Evolutionary conservation across 306 rosid species (phyloP).

Genomic region (Pyrus pyrifolia): DNA sequence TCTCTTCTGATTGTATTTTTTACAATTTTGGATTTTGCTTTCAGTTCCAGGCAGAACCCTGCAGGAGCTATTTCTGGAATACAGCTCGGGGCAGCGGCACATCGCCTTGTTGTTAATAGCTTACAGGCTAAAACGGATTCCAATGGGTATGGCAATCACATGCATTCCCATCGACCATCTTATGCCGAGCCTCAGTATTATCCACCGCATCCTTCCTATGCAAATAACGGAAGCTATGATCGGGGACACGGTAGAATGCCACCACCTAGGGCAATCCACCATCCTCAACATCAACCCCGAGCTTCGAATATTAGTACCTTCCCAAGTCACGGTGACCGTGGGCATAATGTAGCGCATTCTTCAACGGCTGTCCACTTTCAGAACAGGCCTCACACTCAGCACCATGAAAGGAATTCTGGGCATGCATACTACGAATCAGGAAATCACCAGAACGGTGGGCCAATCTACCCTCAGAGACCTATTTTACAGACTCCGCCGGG

Average conservation of each 20-base stretch:
- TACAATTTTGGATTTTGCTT: neutral
- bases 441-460: constrained; percentile 28
- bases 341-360: constrained; percentile 25
- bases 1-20: neutral
- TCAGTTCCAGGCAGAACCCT: constrained; percentile 49
- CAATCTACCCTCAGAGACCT: constrained; percentile 23
- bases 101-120: constrained; percentile 54
- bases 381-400: constrained; percentile 33
- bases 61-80: constrained; percentile 55
- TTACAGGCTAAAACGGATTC: constrained; percentile 34
- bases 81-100: constrained; percentile 66
- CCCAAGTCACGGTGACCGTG: constrained; percentile 24
- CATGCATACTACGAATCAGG: constrained; percentile 38
- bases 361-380: constrained; percentile 10
- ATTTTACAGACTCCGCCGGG: constrained; percentile 15
- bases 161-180: constrained; percentile 23
- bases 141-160: constrained; percentile 30
- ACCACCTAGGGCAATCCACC: constrained; percentile 28
- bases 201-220: constrained; percentile 22
- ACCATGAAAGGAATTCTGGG: constrained; percentile 35
- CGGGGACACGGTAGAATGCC: constrained; percentile 28
- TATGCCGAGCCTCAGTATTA: constrained; percentile 21
- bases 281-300: constrained; percentile 17
- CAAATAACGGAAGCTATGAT: constrained; percentile 21
- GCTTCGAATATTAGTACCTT: constrained; percentile 18